Percentiles rank a stretch among this genome's conserved stretches.
Evolutionary conservation across 2,329 filamentous ascomycete genomes (phyloP).

Genomic region (Penicillium sp.): DNA sequence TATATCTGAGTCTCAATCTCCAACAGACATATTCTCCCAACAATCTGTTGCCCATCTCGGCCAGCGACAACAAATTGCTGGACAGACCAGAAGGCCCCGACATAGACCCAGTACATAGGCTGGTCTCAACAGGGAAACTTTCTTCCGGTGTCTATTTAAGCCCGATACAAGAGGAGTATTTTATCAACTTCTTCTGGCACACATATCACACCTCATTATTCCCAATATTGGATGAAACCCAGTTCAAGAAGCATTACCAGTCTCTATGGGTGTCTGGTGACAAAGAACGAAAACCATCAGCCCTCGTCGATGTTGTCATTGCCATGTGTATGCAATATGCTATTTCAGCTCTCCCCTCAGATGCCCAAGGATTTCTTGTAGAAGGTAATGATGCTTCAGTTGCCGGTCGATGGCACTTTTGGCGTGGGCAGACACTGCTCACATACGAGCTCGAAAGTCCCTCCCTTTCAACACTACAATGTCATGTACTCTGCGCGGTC

Average conservation of each 20-base stretch:
- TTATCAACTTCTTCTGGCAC: constrained; percentile 9
- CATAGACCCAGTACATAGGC: not conserved
- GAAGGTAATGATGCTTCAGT: constrained; percentile 38
- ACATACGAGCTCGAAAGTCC: constrained; percentile 48
- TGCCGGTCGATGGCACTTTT: constrained; percentile 48
- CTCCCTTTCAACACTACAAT: constrained; percentile 49
- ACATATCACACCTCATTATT: constrained; percentile 19
- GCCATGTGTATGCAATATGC: constrained; percentile 25
- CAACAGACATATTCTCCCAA: not conserved
- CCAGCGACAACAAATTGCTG: constrained; percentile 2
- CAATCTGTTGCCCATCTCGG: constrained; percentile 1
- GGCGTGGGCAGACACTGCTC: constrained; percentile 46
- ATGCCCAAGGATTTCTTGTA: constrained; percentile 13
- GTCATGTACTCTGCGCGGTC: constrained; percentile 44
- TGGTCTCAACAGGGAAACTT: not conserved
- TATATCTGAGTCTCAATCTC: not conserved
- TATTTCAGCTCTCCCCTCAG: constrained; percentile 10
- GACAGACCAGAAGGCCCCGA: constrained; percentile 2
- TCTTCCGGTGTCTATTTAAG: constrained; percentile 17
- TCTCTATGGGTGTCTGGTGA: constrained; percentile 15
- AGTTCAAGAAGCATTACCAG: constrained; percentile 22
- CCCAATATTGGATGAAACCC: constrained; percentile 19
- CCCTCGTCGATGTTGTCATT: not conserved
- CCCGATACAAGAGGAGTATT: constrained; percentile 22
- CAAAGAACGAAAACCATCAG: constrained; percentile 13